Conservation (phyloP, 2,329 filamentous ascomycete species). For the Beauveria pseudobassiana region DNA sequence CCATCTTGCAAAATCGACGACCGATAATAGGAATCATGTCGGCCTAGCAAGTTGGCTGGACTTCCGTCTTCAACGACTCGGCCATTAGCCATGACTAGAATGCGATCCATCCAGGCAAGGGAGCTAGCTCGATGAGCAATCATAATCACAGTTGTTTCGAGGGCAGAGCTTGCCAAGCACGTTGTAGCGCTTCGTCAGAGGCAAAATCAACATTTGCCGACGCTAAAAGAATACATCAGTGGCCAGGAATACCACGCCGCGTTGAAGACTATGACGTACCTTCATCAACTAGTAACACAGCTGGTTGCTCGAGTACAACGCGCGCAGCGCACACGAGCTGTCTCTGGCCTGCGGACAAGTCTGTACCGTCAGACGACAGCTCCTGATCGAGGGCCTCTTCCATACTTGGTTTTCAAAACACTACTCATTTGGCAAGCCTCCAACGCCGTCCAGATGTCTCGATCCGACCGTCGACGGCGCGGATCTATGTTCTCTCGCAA, state of each 20-base stretch:
- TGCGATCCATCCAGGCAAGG: constrained; percentile 9
- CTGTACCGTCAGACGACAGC: not conserved
- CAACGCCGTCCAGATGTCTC: constrained; percentile 1
- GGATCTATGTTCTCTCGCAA: constrained; percentile 9
- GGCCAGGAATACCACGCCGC: too few relatives aligned
- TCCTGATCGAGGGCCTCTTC: not conserved
- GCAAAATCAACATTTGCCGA: constrained; percentile 7
- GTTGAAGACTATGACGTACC: not conserved
- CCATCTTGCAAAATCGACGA: too few relatives aligned
- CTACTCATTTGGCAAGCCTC: not conserved
- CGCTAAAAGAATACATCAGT: not conserved
- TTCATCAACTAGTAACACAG: constrained; percentile 6
- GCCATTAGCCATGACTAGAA: constrained; percentile 8
- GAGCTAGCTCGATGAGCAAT: constrained; percentile 9
- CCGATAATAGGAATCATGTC: too few relatives aligned
- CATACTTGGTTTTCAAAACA: not conserved
- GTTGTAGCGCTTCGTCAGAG: constrained; percentile 8
- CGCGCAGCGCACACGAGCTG: constrained; percentile 9
- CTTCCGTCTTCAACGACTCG: not conserved
- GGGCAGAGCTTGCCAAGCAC: constrained; percentile 5
- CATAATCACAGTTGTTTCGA: not conserved
- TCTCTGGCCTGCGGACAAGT: constrained; percentile 9
- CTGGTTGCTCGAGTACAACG: not conserved
- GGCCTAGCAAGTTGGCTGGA: too few relatives aligned
- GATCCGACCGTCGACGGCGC: not conserved